These are phyloP conservation scores for Boletus tylopilopsis DNA, from an alignment of 768 basidiomycete genomes.

Conservation along the genomic window DNA sequence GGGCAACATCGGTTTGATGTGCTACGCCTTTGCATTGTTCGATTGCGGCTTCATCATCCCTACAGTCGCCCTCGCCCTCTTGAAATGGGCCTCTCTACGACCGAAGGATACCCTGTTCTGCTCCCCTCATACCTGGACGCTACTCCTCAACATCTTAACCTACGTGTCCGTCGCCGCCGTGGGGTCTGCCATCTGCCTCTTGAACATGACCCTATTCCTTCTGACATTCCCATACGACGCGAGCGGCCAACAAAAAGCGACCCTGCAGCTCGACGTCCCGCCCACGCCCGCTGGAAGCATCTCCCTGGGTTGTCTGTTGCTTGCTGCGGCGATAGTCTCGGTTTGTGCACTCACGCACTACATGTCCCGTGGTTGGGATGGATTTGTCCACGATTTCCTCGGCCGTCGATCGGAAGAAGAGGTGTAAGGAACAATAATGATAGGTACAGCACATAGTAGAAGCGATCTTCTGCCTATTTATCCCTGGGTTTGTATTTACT, in stretches of 20 bases:
- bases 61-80: constrained; percentile 14
- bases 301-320: not conserved
- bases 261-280: not conserved
- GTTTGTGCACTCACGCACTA: not conserved
- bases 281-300: constrained; percentile 5
- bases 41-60: constrained; percentile 23
- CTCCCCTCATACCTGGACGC: constrained; percentile 25
- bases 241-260: not conserved
- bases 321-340: not conserved
- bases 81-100: constrained; percentile 19
- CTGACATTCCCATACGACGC: not conserved
- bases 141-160: constrained; percentile 6
- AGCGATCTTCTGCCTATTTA: too few species aligned
- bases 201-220: constrained; percentile 4
- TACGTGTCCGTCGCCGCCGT: constrained; percentile 4
- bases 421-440: too few species aligned
- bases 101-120: constrained; percentile 15
- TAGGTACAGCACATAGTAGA: too few species aligned
- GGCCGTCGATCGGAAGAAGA: too few species aligned
- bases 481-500: too few species aligned
- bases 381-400: too few species aligned
- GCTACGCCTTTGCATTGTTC: constrained; percentile 28
- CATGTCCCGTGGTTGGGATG: not conserved
- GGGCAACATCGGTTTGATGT: constrained; percentile 15
- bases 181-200: constrained; percentile 2